Percentiles rank a stretch among this genome's conserved stretches.
These are phyloP conservation scores for Penicillium taxi DNA, from an alignment of 495 filamentous ascomycete genomes.

Conservation along the genomic window DNA sequence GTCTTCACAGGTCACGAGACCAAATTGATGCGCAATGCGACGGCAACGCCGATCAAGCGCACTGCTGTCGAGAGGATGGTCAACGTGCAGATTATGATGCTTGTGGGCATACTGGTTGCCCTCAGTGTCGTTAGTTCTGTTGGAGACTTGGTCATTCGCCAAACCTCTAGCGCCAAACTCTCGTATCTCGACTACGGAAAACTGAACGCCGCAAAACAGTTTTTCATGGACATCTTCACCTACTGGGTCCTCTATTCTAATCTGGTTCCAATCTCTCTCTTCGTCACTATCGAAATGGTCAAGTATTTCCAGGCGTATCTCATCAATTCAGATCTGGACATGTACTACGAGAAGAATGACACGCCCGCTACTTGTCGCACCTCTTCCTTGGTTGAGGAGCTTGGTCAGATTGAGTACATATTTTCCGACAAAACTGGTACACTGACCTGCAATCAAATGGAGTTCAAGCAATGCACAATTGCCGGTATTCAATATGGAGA, in stretches of 20 bases:
- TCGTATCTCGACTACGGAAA: slow-evolving; percentile 61
- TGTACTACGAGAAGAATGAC: slow-evolving; percentile 93
- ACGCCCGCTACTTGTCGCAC: slow-evolving; percentile 94
- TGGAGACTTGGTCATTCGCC: slow-evolving; percentile 76
- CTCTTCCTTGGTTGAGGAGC: slow-evolving; percentile 90
- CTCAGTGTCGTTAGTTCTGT: slow-evolving; percentile 85
- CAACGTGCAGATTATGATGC: slow-evolving; percentile 85
- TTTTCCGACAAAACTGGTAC: slow-evolving; percentile 99
- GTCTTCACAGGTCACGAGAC: slow-evolving; percentile 99
- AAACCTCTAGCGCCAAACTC: slow-evolving; percentile 50
- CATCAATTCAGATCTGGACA: slow-evolving; percentile 95
- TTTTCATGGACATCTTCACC: slow-evolving; percentile 91
- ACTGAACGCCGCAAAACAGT: slow-evolving; percentile 61
- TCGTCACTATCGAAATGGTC: slow-evolving; percentile 96
- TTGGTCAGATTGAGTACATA: slow-evolving; percentile 97
- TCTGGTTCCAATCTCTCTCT: slow-evolving; percentile 91
- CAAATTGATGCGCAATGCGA: slow-evolving; percentile 98
- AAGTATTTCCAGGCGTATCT: slow-evolving; percentile 97
- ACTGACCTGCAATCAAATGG: slow-evolving; percentile 98
- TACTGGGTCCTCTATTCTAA: slow-evolving; percentile 99
- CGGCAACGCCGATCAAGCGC: slow-evolving; percentile 93
- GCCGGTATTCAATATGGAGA: slow-evolving; percentile 90
- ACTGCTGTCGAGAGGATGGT: slow-evolving; percentile 91
- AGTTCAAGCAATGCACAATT: slow-evolving; percentile 92
- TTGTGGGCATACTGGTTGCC: slow-evolving; percentile 73